phyloP scores from a whole-genome alignment of 208 protist species.

The Phytomonas sp. region DNA sequence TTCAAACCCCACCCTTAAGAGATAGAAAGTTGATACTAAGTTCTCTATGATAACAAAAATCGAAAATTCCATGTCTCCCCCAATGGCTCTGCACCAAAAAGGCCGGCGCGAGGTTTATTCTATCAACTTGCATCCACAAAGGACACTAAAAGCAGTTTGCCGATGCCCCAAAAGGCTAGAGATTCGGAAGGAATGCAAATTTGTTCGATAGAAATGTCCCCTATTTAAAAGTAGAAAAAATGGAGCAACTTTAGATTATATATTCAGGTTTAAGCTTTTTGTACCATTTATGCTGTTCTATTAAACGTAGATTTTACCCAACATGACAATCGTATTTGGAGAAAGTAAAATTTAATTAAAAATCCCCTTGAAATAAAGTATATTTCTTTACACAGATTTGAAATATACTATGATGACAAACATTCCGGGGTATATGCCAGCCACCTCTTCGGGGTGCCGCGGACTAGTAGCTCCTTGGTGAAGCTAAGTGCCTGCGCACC shows the following conservation, averaged over 20 bases:
- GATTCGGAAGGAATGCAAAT: not conserved
- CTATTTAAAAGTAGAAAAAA: slow-evolving; percentile 2
- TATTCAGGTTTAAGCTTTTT: not conserved
- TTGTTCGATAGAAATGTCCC: not conserved
- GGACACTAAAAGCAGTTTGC: not conserved
- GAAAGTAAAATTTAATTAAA: slow-evolving; percentile 2
- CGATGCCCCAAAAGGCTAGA: not conserved
- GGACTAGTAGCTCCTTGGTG: too few species aligned
- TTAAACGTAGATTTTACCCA: slow-evolving; percentile 1
- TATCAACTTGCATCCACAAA: not conserved
- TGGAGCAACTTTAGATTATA: not conserved
- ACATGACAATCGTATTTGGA: slow-evolving; percentile 2
- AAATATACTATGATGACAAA: slow-evolving; percentile 1
- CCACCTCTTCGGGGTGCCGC: too few species aligned
- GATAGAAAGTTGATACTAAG: too few species aligned
- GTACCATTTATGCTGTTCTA: slow-evolving; percentile 3
- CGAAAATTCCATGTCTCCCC: too few species aligned
- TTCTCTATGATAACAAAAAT: too few species aligned
- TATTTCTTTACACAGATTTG: not conserved
- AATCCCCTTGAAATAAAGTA: not conserved
- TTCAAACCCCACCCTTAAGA: too few species aligned
- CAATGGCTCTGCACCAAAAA: too few species aligned
- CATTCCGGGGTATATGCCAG: not conserved
- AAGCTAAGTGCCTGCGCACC: too few species aligned
- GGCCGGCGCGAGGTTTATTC: too few species aligned